Percentiles rank a stretch among this genome's conserved stretches.
Evolutionary conservation across 306 rosid genomes (phyloP).

Genomic region (Styphnolobium japonicum): DNA sequence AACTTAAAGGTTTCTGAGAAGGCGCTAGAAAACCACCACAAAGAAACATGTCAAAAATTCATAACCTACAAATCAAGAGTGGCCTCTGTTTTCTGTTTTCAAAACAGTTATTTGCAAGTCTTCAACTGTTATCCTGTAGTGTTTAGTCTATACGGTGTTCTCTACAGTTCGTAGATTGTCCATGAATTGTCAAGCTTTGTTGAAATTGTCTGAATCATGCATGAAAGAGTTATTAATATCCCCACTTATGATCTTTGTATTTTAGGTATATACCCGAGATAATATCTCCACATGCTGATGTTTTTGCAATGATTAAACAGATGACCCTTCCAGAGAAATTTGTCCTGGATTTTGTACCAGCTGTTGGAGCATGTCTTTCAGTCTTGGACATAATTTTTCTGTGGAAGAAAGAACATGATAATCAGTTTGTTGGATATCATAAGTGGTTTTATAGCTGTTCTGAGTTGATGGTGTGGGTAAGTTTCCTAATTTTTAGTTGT

Average conservation of each 20-base stretch:
- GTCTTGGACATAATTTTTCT: conserved; percentile 55
- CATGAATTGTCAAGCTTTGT: neutral
- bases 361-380: conserved; percentile 64
- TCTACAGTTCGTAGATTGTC: neutral
- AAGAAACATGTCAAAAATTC: neutral
- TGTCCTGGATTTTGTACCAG: conserved; percentile 55
- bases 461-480: conserved; percentile 80
- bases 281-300: conserved; percentile 22
- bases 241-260: neutral
- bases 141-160: neutral
- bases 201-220: neutral
- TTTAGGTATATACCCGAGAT: neutral
- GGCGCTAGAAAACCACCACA: neutral
- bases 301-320: conserved; percentile 39
- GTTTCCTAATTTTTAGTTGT: conserved; percentile 22
- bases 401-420: conserved; percentile 43
- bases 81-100: neutral
- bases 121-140: neutral
- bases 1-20: neutral
- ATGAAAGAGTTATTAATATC: neutral
- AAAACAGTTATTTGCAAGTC: neutral
- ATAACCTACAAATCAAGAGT: neutral
- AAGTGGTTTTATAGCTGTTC: conserved; percentile 73
- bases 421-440: conserved; percentile 45
- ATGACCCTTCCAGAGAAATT: conserved; percentile 42